phyloP scores from a whole-genome alignment of 208 protist genomes.

The Willaertia magna region DNA sequence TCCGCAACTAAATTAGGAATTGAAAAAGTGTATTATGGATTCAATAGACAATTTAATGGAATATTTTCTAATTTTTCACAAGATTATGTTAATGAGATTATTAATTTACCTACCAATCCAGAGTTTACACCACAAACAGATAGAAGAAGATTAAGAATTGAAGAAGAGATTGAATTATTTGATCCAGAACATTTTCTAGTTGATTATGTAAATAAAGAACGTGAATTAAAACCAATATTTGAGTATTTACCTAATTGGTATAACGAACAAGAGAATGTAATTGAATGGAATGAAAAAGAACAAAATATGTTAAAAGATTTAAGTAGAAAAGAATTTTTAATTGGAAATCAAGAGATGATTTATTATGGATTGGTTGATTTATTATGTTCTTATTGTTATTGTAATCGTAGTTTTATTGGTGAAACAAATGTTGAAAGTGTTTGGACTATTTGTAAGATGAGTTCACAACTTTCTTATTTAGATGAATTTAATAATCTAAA shows the following conservation, averaged over 20 bases:
- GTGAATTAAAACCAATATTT: not conserved
- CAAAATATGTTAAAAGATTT: not conserved
- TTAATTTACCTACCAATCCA: not conserved
- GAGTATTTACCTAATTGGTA: not conserved
- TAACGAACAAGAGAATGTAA: not conserved
- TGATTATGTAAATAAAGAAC: not conserved
- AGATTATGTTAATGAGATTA: not conserved
- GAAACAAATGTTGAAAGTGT: constrained; percentile 44
- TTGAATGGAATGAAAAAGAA: not conserved
- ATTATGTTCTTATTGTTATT: constrained; percentile 8
- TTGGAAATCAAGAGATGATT: not conserved
- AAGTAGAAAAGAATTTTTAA: not conserved
- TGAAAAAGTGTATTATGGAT: not conserved
- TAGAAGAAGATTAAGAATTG: not conserved
- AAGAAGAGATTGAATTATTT: not conserved
- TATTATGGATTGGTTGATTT: constrained; percentile 12
- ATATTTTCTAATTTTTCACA: not conserved
- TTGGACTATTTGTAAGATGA: constrained; percentile 66
- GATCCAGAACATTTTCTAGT: not conserved
- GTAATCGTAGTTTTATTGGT: constrained; percentile 1
- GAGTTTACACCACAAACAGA: not conserved
- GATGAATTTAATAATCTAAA: constrained; percentile 53
- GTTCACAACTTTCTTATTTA: constrained; percentile 58
- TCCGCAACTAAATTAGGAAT: not conserved
- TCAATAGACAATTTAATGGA: not conserved